These are phyloP conservation scores for Cordyceps fumosorosea DNA, from an alignment of 2,329 filamentous ascomycete species.

Conservation along the genomic window DNA sequence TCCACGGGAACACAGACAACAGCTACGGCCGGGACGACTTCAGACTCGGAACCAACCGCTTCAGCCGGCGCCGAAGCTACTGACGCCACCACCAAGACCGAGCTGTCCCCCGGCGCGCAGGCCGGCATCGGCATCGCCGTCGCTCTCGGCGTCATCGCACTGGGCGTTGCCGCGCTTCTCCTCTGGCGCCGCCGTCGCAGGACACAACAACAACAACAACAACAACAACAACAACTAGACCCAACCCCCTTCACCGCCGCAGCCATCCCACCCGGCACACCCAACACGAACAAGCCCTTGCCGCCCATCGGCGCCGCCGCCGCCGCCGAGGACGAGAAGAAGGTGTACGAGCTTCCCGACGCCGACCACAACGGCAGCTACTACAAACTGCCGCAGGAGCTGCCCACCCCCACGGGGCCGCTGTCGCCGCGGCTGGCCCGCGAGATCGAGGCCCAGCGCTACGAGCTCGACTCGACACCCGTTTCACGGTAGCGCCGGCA, in stretches of 20 bases:
- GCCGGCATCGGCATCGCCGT: slow-evolving; percentile 27
- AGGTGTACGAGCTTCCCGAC: neutral
- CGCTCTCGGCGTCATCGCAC: slow-evolving; percentile 20
- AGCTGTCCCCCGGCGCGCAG: slow-evolving; percentile 24
- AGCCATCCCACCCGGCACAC: neutral
- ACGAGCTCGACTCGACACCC: slow-evolving; percentile 14
- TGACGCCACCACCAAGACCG: neutral
- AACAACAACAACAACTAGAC: neutral
- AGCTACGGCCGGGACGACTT: slow-evolving; percentile 1
- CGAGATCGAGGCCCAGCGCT: neutral
- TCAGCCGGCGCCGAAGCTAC: neutral
- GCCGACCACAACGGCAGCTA: neutral
- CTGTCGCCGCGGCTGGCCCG: neutral
- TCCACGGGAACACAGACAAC: slow-evolving; percentile 5
- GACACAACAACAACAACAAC: neutral
- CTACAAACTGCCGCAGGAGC: slow-evolving; percentile 5
- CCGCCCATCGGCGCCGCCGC: neutral
- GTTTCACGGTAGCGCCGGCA: neutral
- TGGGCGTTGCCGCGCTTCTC: slow-evolving; percentile 21
- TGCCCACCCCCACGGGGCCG: slow-evolving; percentile 5
- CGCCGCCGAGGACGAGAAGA: neutral
- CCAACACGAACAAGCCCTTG: neutral
- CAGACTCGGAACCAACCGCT: neutral
- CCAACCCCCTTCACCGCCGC: neutral
- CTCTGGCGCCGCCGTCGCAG: slow-evolving; percentile 21